These are phyloP conservation scores for Monilinia laxa DNA, from an alignment of 2,329 filamentous ascomycete species.

Conservation along the genomic window DNA sequence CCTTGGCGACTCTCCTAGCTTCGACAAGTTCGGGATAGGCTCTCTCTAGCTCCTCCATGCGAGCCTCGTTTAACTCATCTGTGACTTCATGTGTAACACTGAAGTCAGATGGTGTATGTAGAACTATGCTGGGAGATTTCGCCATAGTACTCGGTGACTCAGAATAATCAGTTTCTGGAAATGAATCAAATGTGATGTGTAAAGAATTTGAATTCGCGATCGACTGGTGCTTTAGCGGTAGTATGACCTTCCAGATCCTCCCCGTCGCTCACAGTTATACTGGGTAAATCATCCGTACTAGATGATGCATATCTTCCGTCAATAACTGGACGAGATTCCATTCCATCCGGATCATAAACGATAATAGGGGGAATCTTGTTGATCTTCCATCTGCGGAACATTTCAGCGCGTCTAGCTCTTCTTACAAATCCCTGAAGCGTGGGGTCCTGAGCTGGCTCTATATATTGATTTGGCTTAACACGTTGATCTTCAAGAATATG, in stretches of 20 bases:
- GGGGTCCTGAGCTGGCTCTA: not conserved
- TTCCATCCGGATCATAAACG: not conserved
- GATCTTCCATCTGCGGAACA: not conserved
- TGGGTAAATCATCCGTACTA: not conserved
- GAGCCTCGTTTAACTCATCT: not conserved
- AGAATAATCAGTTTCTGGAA: not conserved
- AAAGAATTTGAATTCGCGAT: not conserved
- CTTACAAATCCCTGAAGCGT: constrained; percentile 1
- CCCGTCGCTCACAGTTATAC: not conserved
- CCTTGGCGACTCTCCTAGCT: not conserved
- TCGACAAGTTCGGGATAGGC: not conserved
- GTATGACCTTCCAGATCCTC: not conserved
- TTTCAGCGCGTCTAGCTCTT: constrained; percentile 6
- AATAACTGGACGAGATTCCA: not conserved
- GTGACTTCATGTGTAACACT: not conserved
- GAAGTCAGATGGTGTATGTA: not conserved
- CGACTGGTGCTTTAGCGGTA: not conserved
- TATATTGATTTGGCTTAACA: not conserved
- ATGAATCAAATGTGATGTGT: not conserved
- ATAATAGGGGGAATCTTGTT: not conserved
- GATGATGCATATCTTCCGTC: not conserved
- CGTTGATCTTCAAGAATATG: not conserved
- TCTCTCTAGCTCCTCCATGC: not conserved
- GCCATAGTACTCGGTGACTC: not conserved
- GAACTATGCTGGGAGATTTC: not conserved